Evolutionary conservation across 495 filamentous ascomycete species (phyloP).

Genomic region (Podospora conica): DNA sequence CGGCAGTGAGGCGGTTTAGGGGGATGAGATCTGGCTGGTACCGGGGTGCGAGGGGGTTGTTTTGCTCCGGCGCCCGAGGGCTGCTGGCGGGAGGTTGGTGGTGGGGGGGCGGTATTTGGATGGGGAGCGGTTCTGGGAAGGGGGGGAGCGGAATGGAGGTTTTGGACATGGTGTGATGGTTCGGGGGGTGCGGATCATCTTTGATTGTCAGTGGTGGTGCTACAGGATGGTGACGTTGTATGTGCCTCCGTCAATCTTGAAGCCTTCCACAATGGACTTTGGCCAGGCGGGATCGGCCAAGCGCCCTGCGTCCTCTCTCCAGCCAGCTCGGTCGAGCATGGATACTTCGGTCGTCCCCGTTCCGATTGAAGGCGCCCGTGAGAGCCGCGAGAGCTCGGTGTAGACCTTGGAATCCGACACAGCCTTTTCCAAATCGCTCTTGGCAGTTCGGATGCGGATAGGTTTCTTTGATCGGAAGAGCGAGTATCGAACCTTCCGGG

Average conservation of each 20-base stretch:
- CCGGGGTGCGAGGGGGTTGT: not conserved
- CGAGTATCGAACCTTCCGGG: not conserved
- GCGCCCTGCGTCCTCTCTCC: not conserved
- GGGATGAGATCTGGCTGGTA: constrained; percentile 1
- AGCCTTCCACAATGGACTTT: not conserved
- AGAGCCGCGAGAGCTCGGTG: not conserved
- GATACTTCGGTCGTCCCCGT: not conserved
- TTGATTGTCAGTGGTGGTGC: not conserved
- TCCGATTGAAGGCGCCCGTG: not conserved
- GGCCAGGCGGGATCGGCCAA: not conserved
- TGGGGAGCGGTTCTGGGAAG: too few relatives aligned
- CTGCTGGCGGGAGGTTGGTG: too few relatives aligned
- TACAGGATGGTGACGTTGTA: not conserved
- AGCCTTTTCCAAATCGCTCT: not conserved
- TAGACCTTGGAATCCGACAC: not conserved
- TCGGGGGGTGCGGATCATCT: too few relatives aligned
- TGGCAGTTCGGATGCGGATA: not conserved
- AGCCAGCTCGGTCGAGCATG: not conserved
- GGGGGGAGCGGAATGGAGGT: too few relatives aligned
- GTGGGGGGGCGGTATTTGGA: too few relatives aligned
- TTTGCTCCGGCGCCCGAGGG: not conserved
- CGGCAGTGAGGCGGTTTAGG: too few relatives aligned
- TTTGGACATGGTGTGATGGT: too few relatives aligned
- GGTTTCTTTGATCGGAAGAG: not conserved
- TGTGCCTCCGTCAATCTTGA: not conserved